Conservation (phyloP, 2,329 filamentous ascomycete genomes). For the Ophiostoma sp. region DNA sequence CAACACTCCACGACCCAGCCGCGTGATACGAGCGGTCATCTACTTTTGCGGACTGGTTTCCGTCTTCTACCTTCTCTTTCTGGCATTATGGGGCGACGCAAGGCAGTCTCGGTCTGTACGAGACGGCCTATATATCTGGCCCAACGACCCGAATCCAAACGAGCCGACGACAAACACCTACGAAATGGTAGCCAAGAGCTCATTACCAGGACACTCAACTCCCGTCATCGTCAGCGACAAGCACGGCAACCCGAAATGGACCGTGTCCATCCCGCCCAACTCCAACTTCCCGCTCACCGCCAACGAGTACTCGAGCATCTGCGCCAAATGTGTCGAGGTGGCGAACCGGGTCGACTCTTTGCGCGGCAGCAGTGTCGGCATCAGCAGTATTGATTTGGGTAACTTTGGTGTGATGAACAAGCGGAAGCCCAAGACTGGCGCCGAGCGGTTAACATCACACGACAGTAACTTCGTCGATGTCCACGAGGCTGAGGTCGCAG, state of each 20-base stretch:
- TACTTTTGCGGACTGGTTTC: slow-evolving; percentile 54
- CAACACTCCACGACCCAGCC: slow-evolving; percentile 56
- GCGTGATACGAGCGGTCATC: slow-evolving; percentile 56
- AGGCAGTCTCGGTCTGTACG: background rate
- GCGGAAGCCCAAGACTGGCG: background rate
- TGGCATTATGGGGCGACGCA: slow-evolving; percentile 34
- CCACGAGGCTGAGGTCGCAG: slow-evolving; percentile 65
- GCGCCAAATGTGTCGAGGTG: slow-evolving; percentile 65
- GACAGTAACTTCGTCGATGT: slow-evolving; percentile 76
- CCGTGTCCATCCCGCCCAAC: slow-evolving; percentile 71
- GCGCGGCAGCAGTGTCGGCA: slow-evolving; percentile 32
- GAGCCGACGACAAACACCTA: slow-evolving; percentile 47
- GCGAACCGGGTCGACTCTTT: slow-evolving; percentile 57
- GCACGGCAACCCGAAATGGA: slow-evolving; percentile 70
- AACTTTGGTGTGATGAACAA: slow-evolving; percentile 6
- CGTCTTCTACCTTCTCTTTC: slow-evolving; percentile 52
- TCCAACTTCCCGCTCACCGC: slow-evolving; percentile 66
- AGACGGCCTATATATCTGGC: slow-evolving; percentile 39
- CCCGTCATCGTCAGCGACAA: slow-evolving; percentile 69
- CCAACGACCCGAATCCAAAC: slow-evolving; percentile 34
- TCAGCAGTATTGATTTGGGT: background rate
- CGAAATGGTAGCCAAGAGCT: slow-evolving; percentile 66
- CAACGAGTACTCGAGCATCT: slow-evolving; percentile 69
- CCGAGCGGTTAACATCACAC: background rate
- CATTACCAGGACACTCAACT: slow-evolving; percentile 69